Conservation (phyloP, 257 asterid species). For the Solanum bulbocastanum region DNA sequence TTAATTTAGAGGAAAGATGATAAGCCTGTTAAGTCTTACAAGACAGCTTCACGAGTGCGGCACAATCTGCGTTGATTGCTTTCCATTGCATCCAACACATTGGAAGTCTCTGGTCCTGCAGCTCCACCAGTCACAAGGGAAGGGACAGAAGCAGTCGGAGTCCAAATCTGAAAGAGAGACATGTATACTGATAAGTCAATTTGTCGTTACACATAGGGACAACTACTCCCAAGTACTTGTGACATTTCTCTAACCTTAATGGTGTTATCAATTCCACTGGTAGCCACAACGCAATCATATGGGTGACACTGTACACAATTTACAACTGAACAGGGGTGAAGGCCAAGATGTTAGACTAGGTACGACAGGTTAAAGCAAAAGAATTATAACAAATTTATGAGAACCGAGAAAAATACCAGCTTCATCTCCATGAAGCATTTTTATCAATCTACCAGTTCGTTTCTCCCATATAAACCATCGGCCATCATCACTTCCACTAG, state of each 20-base stretch:
- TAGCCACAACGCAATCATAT: conserved; percentile 69
- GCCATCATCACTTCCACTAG: conserved; percentile 99
- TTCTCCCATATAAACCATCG: conserved; percentile 98
- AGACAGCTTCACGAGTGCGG: conserved; percentile 52
- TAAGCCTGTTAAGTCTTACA: conserved; percentile 32
- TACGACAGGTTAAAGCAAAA: background rate
- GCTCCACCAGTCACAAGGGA: conserved; percentile 67
- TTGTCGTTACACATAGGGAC: background rate
- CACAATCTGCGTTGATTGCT: conserved; percentile 66
- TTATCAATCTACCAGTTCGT: conserved; percentile 70
- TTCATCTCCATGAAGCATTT: conserved; percentile 88
- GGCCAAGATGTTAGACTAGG: conserved; percentile 2
- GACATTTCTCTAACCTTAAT: conserved; percentile 58
- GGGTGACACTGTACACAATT: conserved; percentile 96
- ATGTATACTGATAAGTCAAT: background rate
- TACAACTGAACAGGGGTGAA: conserved; percentile 55
- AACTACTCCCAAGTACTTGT: background rate
- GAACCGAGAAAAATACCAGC: conserved; percentile 40
- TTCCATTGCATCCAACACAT: conserved; percentile 69
- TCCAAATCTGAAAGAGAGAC: conserved; percentile 61
- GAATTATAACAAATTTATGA: background rate
- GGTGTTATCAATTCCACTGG: conserved; percentile 96
- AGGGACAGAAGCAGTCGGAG: conserved; percentile 66
- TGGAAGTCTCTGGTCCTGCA: conserved; percentile 60
- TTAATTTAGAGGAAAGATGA: background rate